These are phyloP conservation scores for Mucor sp. DNA, from an alignment of 371 early-diverging fungal species.

Conservation along the genomic window DNA sequence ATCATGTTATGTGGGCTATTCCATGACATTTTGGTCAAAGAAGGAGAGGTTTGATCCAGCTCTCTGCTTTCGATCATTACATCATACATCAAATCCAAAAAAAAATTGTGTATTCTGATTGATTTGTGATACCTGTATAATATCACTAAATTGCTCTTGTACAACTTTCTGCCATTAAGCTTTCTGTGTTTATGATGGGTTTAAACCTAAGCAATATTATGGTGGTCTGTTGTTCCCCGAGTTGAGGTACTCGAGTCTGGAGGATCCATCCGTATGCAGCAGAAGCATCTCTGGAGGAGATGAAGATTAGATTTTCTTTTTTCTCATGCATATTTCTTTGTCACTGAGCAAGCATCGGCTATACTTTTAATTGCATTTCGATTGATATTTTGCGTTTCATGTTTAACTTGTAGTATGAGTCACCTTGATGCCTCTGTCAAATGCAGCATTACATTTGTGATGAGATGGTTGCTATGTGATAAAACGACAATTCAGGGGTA, in stretches of 20 bases:
- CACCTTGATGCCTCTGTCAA: not conserved
- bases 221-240: not conserved
- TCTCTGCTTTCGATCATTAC: not conserved
- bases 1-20: not conserved
- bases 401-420: not conserved
- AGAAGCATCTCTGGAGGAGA: not conserved
- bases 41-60: not conserved
- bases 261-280: not conserved
- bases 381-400: not conserved
- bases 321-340: not conserved
- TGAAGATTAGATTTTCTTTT: not conserved
- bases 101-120: not conserved
- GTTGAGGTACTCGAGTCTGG: slow-evolving; percentile 1
- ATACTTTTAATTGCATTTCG: too few relatives aligned
- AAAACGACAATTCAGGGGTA: not conserved
- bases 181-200: not conserved
- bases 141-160: not conserved
- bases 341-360: not conserved
- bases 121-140: not conserved
- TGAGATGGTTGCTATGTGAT: not conserved
- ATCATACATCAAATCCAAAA: not conserved
- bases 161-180: not conserved
- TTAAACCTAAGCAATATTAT: not conserved
- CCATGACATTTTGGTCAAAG: not conserved
- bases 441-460: not conserved